phyloP scores from a whole-genome alignment of 495 filamentous ascomycete genomes.

The Astrothelium subdiscretum region DNA sequence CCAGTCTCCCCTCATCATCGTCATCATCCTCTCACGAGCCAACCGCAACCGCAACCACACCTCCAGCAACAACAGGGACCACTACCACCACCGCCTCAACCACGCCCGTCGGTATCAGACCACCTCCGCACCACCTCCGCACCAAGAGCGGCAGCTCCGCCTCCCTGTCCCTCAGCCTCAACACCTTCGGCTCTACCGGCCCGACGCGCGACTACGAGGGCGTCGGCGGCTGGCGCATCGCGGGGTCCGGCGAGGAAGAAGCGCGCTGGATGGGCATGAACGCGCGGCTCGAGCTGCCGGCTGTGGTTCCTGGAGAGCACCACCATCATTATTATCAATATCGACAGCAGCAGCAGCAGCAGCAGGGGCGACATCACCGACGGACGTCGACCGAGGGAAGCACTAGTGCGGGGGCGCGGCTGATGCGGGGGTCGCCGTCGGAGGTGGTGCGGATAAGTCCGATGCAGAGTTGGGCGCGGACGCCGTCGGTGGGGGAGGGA shows the following conservation, averaged over 20 bases:
- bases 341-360: too few species aligned
- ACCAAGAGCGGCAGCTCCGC: conserved; percentile 19
- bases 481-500: conserved; percentile 8
- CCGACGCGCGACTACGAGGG: conserved; percentile 67
- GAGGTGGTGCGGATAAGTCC: neutral
- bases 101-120: neutral
- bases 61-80: conserved; percentile 8
- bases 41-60: conserved; percentile 17
- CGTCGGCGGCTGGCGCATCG: conserved; percentile 65
- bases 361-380: neutral
- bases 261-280: conserved; percentile 64
- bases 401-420: neutral
- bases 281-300: conserved; percentile 55
- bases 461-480: conserved; percentile 20
- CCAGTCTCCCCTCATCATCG: conserved; percentile 9
- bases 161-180: too few species aligned
- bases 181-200: neutral
- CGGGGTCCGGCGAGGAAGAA: conserved; percentile 46
- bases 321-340: too few species aligned
- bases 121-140: conserved; percentile 8
- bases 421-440: neutral
- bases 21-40: conserved; percentile 13
- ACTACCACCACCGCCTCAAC: conserved; percentile 13
- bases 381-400: neutral
- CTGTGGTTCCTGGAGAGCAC: neutral